Evolutionary conservation across 169 alveolate genomes (phyloP).

Genomic region (Eimeria sp.): DNA sequence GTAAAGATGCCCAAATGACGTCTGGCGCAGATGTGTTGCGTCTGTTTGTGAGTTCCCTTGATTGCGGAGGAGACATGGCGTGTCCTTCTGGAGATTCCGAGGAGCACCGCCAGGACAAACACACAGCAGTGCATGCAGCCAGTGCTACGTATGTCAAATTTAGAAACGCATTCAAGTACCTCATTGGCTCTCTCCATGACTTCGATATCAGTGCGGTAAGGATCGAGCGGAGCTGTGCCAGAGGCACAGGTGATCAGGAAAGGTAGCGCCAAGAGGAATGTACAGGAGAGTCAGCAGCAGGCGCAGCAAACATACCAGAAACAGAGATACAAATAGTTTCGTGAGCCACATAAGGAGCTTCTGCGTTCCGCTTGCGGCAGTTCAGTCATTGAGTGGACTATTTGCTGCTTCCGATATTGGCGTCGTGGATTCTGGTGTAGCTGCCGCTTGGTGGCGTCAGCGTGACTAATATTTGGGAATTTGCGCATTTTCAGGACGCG

Average conservation of each 20-base stretch:
- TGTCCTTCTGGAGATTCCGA: constrained; percentile 61
- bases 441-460: not conserved
- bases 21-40: constrained; percentile 84
- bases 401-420: not conserved
- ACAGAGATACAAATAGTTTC: not conserved
- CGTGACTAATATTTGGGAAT: not conserved
- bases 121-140: constrained; percentile 61
- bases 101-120: constrained; percentile 3
- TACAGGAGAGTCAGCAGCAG: not conserved
- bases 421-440: too few species aligned
- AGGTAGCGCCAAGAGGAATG: not conserved
- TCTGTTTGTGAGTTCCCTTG: constrained; percentile 59
- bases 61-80: constrained; percentile 67
- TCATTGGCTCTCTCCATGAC: constrained; percentile 74
- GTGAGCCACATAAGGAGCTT: not conserved
- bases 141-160: constrained; percentile 72
- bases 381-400: not conserved
- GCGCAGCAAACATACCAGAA: not conserved
- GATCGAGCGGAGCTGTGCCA: not conserved
- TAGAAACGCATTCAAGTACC: constrained; percentile 68
- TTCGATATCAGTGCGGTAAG: constrained; percentile 63
- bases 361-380: not conserved
- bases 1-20: constrained; percentile 1
- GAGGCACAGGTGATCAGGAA: not conserved
- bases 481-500: constrained; percentile 42